A percentile compares a stretch with the other conserved stretches of the same genome.
Conservation (phyloP, 139 green algal species). For the Limnomonas spitsbergensis region DNA sequence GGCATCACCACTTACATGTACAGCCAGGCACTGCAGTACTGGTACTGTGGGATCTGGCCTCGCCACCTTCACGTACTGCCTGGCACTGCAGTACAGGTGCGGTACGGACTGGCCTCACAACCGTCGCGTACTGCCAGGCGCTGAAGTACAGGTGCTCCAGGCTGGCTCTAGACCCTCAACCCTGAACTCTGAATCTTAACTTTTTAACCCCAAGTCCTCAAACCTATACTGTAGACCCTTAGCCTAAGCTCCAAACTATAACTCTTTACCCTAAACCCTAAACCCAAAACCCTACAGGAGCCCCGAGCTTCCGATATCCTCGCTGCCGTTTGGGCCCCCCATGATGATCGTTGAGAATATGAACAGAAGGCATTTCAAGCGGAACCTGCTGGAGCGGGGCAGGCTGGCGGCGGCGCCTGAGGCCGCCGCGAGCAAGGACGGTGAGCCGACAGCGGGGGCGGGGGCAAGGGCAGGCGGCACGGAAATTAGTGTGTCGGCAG, state of each 20-base stretch:
- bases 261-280: too few relatives aligned
- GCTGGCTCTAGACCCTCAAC: neutral
- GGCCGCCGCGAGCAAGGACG: too few relatives aligned
- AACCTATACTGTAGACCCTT: too few relatives aligned
- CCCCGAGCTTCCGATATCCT: neutral
- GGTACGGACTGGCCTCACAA: neutral
- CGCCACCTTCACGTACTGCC: neutral
- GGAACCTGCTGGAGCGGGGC: neutral
- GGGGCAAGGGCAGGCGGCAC: neutral
- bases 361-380: neutral
- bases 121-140: neutral
- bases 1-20: too few relatives aligned
- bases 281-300: too few relatives aligned
- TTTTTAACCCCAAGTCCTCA: too few relatives aligned
- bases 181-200: too few relatives aligned
- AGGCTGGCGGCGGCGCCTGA: too few relatives aligned
- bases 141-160: neutral
- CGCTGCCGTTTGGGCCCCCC: neutral
- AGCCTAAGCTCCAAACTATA: too few relatives aligned
- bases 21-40: too few relatives aligned
- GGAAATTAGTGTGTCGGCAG: neutral
- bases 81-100: neutral
- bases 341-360: neutral
- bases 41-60: too few relatives aligned
- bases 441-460: neutral